Percentiles rank a stretch among this genome's conserved stretches.
Evolutionary conservation across 805 yeast genomes (phyloP).

Genomic region (Kuraishia molischiana): DNA sequence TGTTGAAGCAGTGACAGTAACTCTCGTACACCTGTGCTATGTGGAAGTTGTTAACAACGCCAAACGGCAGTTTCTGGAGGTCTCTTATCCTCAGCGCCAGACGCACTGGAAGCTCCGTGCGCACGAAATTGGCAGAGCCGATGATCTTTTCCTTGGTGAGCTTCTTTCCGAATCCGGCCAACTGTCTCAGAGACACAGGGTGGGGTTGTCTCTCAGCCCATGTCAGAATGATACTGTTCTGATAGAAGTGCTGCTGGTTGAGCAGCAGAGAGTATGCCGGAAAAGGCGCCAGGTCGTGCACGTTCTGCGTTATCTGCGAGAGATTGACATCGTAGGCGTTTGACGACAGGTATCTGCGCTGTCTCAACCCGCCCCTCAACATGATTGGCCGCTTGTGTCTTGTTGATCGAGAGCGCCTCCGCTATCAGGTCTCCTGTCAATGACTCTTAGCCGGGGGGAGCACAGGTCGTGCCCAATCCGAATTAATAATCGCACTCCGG

Average conservation of each 20-base stretch:
- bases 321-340: not conserved
- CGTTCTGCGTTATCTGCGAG: constrained; percentile 2
- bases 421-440: too few species aligned
- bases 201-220: constrained; percentile 65
- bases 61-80: constrained; percentile 72
- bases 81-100: constrained; percentile 73
- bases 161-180: constrained; percentile 81
- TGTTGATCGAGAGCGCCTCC: too few species aligned
- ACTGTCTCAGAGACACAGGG: constrained; percentile 82
- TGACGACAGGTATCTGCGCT: too few species aligned
- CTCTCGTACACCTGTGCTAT: constrained; percentile 82
- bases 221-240: constrained; percentile 54
- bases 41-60: constrained; percentile 77
- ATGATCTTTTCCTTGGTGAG: constrained; percentile 70
- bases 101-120: constrained; percentile 77
- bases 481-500: too few species aligned
- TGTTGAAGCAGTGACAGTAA: constrained; percentile 80
- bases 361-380: too few species aligned
- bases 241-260: constrained; percentile 74
- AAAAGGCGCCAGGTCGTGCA: constrained; percentile 4
- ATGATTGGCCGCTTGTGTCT: too few species aligned
- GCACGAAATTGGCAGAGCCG: constrained; percentile 79
- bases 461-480: too few species aligned
- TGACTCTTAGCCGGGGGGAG: too few species aligned
- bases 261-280: constrained; percentile 6